Conservation (phyloP, 148 eudicot species). For the Amaranthus palmeri region DNA sequence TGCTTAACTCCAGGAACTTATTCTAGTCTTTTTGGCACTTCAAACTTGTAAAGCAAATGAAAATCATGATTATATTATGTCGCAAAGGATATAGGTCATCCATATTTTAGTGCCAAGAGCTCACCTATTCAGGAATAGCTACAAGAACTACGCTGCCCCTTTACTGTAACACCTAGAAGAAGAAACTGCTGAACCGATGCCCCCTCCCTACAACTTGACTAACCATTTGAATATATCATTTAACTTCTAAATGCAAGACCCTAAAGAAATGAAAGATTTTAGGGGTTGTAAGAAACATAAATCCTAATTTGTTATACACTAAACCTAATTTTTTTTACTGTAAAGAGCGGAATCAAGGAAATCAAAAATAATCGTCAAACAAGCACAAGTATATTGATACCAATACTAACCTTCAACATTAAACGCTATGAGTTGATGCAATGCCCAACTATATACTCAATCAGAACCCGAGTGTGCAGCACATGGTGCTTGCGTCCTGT, state of each 20-base stretch:
- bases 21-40: neutral
- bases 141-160: neutral
- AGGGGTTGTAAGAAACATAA: neutral
- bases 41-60: neutral
- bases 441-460: slow-evolving; percentile 23
- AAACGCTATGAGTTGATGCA: slow-evolving; percentile 34
- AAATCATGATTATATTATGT: neutral
- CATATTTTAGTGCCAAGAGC: neutral
- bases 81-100: neutral
- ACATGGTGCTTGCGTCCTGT: slow-evolving; percentile 34
- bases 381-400: neutral
- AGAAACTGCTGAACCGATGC: neutral
- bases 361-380: too few species aligned
- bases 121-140: neutral
- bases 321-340: too few species aligned
- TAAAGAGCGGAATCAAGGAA: too few species aligned
- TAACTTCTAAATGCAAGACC: too few species aligned
- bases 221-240: too few species aligned
- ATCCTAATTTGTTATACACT: neutral
- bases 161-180: too few species aligned
- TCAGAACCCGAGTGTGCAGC: slow-evolving; percentile 51
- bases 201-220: neutral
- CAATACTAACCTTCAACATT: slow-evolving; percentile 35
- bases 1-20: neutral
- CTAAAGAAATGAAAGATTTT: too few species aligned